These are phyloP conservation scores for Gentiana macrophylla DNA, from an alignment of 257 asterid genomes.

Conservation along the genomic window DNA sequence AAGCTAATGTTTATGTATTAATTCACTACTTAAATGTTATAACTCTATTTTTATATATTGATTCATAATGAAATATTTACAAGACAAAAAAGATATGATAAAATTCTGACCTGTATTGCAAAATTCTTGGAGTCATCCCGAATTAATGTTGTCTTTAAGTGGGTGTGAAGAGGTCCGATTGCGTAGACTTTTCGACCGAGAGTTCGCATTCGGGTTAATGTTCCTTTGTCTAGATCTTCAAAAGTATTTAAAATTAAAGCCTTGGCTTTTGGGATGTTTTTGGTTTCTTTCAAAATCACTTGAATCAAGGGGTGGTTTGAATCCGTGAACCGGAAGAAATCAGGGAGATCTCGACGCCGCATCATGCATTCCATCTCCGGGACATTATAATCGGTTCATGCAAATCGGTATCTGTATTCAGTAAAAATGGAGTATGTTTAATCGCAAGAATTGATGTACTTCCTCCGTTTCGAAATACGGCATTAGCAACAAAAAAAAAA, in stretches of 20 bases:
- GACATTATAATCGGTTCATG: constrained; percentile 27
- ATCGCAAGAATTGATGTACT: no score
- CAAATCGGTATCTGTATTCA: constrained; percentile 29
- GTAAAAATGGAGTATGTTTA: no score
- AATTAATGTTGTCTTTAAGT: constrained; percentile 18
- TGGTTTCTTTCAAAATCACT: constrained; percentile 20
- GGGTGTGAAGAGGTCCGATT: constrained; percentile 57
- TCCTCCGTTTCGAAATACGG: no score
- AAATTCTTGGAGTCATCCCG: not conserved
- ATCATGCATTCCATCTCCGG: constrained; percentile 52
- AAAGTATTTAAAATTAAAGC: constrained; percentile 71
- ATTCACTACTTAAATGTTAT: no score
- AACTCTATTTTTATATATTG: no score
- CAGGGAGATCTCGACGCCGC: constrained; percentile 64
- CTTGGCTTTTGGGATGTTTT: constrained; percentile 33
- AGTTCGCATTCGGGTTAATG: constrained; percentile 25
- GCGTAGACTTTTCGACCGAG: constrained; percentile 38
- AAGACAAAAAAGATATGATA: no score
- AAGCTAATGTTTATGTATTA: no score
- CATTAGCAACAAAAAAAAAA: no score
- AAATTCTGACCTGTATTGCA: no score
- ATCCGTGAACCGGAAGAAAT: constrained; percentile 33
- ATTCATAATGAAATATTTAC: no score
- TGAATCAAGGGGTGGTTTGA: constrained; percentile 13
- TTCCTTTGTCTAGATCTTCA: constrained; percentile 40